A percentile compares a stretch with the other conserved stretches of the same genome.
These are phyloP conservation scores for Botrytis medusae DNA, from an alignment of 2,329 filamentous ascomycete species.

Conservation along the genomic window DNA sequence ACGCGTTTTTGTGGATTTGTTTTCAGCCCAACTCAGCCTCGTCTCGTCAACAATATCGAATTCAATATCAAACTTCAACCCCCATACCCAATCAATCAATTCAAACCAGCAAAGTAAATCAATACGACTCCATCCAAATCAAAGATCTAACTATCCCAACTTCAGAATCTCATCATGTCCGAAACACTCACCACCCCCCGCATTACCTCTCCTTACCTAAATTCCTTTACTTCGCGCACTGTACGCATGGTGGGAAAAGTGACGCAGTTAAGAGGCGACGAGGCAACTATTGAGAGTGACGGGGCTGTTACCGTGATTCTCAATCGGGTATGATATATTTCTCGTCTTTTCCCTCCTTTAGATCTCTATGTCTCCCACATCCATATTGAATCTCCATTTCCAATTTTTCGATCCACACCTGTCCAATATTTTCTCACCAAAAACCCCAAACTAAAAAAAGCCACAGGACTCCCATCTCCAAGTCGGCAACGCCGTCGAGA, in stretches of 20 bases:
- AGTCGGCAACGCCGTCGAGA: slow-evolving; percentile 68
- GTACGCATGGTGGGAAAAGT: slow-evolving; percentile 88
- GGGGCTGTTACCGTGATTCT: slow-evolving; percentile 74
- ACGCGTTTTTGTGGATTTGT: slow-evolving; percentile 4
- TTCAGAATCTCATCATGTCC: slow-evolving; percentile 1
- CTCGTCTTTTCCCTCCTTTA: neutral
- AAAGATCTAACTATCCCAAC: neutral
- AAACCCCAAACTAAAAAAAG: neutral
- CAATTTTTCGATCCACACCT: neutral
- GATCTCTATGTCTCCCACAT: neutral
- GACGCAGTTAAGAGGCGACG: slow-evolving; percentile 75
- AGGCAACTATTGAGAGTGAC: slow-evolving; percentile 76
- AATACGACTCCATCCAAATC: neutral
- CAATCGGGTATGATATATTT: slow-evolving; percentile 50
- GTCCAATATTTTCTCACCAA: neutral
- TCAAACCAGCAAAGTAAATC: neutral
- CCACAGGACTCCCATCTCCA: slow-evolving; percentile 69
- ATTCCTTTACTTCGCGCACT: slow-evolving; percentile 69
- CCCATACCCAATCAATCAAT: neutral
- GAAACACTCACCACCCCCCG: slow-evolving; percentile 63
- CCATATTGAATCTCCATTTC: neutral
- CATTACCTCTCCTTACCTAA: slow-evolving; percentile 76
- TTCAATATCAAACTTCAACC: neutral
- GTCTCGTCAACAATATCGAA: neutral
- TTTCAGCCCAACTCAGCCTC: neutral